phyloP scores from a whole-genome alignment of 805 yeast species.

The Blastobotrys mokoenaii region DNA sequence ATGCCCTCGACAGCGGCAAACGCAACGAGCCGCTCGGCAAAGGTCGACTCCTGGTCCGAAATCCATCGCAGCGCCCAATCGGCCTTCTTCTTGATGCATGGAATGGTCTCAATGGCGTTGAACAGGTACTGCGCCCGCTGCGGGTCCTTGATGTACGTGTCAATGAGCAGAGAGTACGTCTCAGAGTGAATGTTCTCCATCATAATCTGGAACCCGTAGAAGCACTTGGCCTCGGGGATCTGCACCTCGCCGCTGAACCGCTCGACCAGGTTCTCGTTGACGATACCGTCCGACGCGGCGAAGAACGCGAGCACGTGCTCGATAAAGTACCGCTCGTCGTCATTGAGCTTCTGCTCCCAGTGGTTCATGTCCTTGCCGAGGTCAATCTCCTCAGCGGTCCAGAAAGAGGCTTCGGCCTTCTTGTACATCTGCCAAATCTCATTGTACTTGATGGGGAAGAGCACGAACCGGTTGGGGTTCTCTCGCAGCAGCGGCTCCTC shows the following conservation, averaged over 20 bases:
- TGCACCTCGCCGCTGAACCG: constrained; percentile 97
- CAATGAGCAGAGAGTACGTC: constrained; percentile 90
- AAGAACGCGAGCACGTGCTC: constrained; percentile 94
- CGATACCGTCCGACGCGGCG: constrained; percentile 98
- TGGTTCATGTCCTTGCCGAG: constrained; percentile 83
- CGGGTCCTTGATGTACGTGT: constrained; percentile 93
- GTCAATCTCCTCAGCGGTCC: constrained; percentile 99
- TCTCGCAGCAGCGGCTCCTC: constrained; percentile 84
- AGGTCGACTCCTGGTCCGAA: constrained; percentile 74
- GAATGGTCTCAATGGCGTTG: constrained; percentile 94
- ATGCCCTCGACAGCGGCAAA: constrained; percentile 99
- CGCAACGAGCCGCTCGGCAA: constrained; percentile 94
- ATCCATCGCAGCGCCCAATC: constrained; percentile 99
- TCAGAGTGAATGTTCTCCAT: constrained; percentile 99
- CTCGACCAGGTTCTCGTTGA: constrained; percentile 94
- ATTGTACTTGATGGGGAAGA: constrained; percentile 93
- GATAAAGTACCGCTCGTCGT: constrained; percentile 86
- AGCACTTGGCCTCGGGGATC: constrained; percentile 95
- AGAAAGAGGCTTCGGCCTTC: constrained; percentile 98
- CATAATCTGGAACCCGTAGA: constrained; percentile 99
- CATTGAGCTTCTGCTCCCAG: constrained; percentile 85
- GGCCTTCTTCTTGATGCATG: constrained; percentile 94
- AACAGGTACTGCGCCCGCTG: constrained; percentile 83
- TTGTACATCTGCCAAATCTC: constrained; percentile 99
- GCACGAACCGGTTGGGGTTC: constrained; percentile 81